Evolutionary conservation across 2,329 filamentous ascomycete genomes (phyloP).

Genomic region (Balansia obtecta): DNA sequence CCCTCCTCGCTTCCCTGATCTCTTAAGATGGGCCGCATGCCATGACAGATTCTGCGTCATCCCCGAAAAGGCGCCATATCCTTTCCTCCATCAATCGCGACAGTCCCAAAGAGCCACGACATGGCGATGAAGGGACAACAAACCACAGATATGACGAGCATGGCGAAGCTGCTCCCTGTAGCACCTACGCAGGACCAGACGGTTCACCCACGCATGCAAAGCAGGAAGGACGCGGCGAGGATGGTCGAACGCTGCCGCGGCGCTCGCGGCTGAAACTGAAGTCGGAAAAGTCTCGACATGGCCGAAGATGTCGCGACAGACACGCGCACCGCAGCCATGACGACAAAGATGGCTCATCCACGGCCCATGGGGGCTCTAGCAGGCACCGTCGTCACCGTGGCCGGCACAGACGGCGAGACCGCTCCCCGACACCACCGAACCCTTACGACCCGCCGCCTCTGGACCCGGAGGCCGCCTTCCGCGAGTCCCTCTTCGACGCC

Average conservation of each 20-base stretch:
- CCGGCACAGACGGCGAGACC: slow-evolving; percentile 21
- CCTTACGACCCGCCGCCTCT: slow-evolving; percentile 35
- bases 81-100: slow-evolving; percentile 35
- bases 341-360: slow-evolving; percentile 13
- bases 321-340: slow-evolving; percentile 5
- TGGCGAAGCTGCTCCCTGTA: slow-evolving; percentile 1
- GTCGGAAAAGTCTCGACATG: slow-evolving; percentile 3
- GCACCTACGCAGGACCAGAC: not conserved
- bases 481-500: slow-evolving; percentile 90
- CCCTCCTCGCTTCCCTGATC: too few species aligned
- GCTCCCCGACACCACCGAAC: slow-evolving; percentile 34
- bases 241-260: not conserved
- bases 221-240: not conserved
- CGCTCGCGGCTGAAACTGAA: slow-evolving; percentile 6
- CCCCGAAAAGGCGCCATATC: slow-evolving; percentile 33
- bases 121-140: not conserved
- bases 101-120: not conserved
- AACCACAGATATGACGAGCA: not conserved
- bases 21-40: slow-evolving; percentile 12
- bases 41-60: slow-evolving; percentile 22
- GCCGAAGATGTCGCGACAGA: not conserved
- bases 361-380: slow-evolving; percentile 10
- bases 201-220: not conserved
- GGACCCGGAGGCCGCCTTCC: slow-evolving; percentile 66
- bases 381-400: slow-evolving; percentile 18